phyloP scores from a whole-genome alignment of 805 yeast genomes.

The Blastobotrys muscicola region DNA sequence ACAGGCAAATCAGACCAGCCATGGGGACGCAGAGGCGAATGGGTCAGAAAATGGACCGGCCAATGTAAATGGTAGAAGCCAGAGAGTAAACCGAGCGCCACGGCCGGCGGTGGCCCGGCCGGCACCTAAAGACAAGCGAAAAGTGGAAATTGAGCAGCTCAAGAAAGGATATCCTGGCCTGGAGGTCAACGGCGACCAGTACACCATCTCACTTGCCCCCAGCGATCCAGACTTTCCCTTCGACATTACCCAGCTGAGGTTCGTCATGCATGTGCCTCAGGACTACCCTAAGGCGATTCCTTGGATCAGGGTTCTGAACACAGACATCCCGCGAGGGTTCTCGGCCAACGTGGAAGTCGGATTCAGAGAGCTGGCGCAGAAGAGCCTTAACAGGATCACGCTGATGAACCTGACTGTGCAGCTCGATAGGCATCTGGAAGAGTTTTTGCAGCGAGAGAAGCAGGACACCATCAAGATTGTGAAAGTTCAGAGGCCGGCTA shows the following conservation, averaged over 20 bases:
- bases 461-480: conserved; percentile 55
- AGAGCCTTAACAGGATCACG: conserved; percentile 28
- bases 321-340: conserved; percentile 61
- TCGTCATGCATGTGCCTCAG: conserved; percentile 46
- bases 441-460: conserved; percentile 48
- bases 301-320: conserved; percentile 47
- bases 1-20: too few relatives aligned
- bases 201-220: conserved; percentile 30
- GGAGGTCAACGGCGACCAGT: conserved; percentile 4
- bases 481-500: conserved; percentile 17
- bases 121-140: conserved; percentile 5
- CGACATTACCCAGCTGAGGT: conserved; percentile 44
- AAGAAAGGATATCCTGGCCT: conserved; percentile 9
- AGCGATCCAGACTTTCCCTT: conserved; percentile 69
- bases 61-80: not conserved
- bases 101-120: not conserved
- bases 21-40: too few relatives aligned
- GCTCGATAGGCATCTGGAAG: conserved; percentile 50
- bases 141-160: conserved; percentile 10
- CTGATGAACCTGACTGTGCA: conserved; percentile 46
- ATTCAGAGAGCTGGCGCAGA: conserved; percentile 38
- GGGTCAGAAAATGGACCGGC: conserved; percentile 3
- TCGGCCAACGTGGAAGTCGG: conserved; percentile 61
- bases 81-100: not conserved
- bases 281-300: conserved; percentile 47